A percentile compares a stretch with the other conserved stretches of the same genome.
Evolutionary conservation across 257 asterid genomes (phyloP).

Genomic region (Thymus quinquecostatus): DNA sequence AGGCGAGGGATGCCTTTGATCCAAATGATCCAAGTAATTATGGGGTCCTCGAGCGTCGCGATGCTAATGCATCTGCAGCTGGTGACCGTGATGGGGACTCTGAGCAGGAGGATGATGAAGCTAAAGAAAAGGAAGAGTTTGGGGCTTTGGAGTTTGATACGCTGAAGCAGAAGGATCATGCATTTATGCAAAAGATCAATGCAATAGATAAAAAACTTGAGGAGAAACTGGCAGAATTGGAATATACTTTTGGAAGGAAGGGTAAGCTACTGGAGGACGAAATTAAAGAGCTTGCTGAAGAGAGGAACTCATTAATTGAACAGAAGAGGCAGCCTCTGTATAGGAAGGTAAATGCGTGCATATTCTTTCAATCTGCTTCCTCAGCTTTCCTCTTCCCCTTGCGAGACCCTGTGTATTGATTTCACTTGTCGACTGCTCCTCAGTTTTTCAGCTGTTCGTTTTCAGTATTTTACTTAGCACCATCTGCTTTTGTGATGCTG

Average conservation of each 20-base stretch:
- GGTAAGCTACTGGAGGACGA: conserved; percentile 91
- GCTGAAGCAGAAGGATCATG: conserved; percentile 78
- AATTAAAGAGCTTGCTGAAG: conserved; percentile 94
- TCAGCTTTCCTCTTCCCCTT: conserved; percentile 5
- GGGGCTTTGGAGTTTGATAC: conserved; percentile 69
- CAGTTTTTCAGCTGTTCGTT: conserved; percentile 9
- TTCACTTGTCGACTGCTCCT: conserved; percentile 11
- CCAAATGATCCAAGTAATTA: conserved; percentile 83
- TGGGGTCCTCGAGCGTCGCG: conserved; percentile 66
- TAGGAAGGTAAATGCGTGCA: conserved; percentile 65
- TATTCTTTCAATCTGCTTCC: conserved; percentile 3
- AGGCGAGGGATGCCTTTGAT: conserved; percentile 77
- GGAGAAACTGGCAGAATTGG: conserved; percentile 77
- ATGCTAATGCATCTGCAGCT: conserved; percentile 49
- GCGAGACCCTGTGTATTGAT: conserved; percentile 1
- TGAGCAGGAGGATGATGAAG: conserved; percentile 54
- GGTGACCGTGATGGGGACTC: conserved; percentile 54
- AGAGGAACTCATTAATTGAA: conserved; percentile 87
- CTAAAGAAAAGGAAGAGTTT: conserved; percentile 38
- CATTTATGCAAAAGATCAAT: conserved; percentile 70
- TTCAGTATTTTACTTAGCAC: conserved; percentile 3
- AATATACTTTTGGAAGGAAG: conserved; percentile 85
- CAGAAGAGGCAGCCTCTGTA: conserved; percentile 85
- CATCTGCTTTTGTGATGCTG: neutral
- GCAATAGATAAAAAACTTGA: conserved; percentile 77